Evolutionary conservation across 805 yeast genomes (phyloP).

Genomic region (Hanseniaspora valbyensis): DNA sequence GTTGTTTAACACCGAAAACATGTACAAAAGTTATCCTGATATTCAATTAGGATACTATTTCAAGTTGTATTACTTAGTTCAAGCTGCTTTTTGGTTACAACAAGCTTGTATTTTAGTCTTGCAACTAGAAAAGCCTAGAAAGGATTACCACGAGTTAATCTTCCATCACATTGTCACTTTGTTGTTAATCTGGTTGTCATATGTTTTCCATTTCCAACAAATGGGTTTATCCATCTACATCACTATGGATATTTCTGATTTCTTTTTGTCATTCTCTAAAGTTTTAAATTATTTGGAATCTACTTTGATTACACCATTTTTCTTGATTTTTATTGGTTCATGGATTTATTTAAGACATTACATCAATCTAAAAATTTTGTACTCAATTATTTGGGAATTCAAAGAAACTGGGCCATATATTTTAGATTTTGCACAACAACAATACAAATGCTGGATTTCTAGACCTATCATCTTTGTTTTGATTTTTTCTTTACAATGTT

Average conservation of each 20-base stretch:
- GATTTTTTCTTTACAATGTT: conserved; percentile 69
- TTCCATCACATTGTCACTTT: conserved; percentile 90
- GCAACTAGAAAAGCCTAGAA: conserved; percentile 88
- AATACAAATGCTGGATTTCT: conserved; percentile 92
- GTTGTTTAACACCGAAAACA: conserved; percentile 76
- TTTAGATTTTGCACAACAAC: conserved; percentile 78
- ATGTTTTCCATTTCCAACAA: conserved; percentile 91
- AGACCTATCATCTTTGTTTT: conserved; percentile 78
- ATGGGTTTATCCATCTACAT: conserved; percentile 85
- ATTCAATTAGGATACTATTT: conserved; percentile 53
- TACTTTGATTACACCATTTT: conserved; percentile 49
- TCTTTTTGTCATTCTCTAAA: conserved; percentile 74
- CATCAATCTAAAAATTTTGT: conserved; percentile 65
- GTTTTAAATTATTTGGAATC: conserved; percentile 78
- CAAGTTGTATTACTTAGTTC: conserved; percentile 76
- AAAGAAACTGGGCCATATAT: conserved; percentile 70
- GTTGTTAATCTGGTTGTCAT: conserved; percentile 72
- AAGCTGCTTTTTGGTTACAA: conserved; percentile 97
- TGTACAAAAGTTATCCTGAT: conserved; percentile 79
- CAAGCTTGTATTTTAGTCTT: conserved; percentile 74
- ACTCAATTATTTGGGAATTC: conserved; percentile 80
- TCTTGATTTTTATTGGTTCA: conserved; percentile 49
- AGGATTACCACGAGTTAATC: conserved; percentile 81
- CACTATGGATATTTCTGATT: conserved; percentile 93
- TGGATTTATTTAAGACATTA: conserved; percentile 91